Percentiles rank a stretch among this genome's conserved stretches.
phyloP scores from a whole-genome alignment of 306 rosid genomes.

The Pterocarpus macrocarpus region DNA sequence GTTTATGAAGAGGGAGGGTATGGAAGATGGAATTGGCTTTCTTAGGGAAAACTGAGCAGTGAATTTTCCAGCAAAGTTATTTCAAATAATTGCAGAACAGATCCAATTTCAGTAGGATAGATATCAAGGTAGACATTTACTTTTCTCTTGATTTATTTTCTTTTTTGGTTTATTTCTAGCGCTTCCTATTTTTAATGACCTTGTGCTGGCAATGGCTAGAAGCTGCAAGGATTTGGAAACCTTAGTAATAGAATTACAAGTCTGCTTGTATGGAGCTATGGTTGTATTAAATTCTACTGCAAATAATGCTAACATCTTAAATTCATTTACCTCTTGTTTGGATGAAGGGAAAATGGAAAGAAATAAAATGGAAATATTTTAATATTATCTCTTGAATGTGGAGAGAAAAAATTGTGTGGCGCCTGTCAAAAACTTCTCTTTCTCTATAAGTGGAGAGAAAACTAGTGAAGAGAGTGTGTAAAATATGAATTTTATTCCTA shows the following conservation, averaged over 20 bases:
- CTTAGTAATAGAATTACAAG: conserved; percentile 27
- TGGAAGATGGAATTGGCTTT: conserved; percentile 41
- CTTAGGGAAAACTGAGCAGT: conserved; percentile 45
- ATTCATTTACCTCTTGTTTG: neutral
- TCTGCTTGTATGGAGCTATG: conserved; percentile 39
- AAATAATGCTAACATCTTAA: conserved; percentile 44
- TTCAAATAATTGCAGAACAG: conserved; percentile 55
- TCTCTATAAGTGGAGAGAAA: no score
- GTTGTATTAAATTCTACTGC: conserved; percentile 37
- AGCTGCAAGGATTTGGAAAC: conserved; percentile 32
- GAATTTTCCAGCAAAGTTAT: conserved; percentile 28
- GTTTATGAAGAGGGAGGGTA: conserved; percentile 31
- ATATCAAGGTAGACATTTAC: conserved; percentile 22
- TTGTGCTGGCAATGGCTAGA: conserved; percentile 16
- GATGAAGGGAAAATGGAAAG: no score
- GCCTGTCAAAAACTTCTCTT: no score
- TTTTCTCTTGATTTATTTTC: neutral
- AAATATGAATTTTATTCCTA: no score
- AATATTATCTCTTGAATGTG: no score
- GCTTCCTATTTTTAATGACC: conserved; percentile 15
- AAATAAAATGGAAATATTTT: no score
- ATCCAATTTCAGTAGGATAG: conserved; percentile 39
- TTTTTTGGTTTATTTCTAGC: neutral
- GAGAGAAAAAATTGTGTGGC: no score
- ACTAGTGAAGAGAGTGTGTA: no score